Evolutionary conservation across 306 rosid species (phyloP), one percentile per base, ranked within the genome.

Genomic region (Neltuma alba): DNA sequence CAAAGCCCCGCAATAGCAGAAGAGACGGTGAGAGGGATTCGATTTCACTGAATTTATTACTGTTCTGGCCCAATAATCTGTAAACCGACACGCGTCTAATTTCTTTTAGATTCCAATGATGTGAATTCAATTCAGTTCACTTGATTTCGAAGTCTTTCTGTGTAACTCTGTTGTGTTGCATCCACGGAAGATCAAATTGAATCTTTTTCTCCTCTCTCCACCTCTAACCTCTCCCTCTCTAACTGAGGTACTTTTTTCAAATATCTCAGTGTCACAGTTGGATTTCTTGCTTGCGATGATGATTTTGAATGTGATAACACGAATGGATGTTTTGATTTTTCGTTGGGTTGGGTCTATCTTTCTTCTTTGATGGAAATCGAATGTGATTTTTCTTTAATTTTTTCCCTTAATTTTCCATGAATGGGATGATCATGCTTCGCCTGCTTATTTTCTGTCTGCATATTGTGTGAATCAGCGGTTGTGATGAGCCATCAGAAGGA

Each of bases 21-120:
- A 67, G 40, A 70, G 80, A 44, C 54, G 71, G 25, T n/a, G 65
- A 58, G 47, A 82, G 23, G 37, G 12, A 52, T 81, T 64, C 61
- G 25, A 27, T 76, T 71, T 74, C 67, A 47, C 78, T 81, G 55
- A 75, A 58, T 78, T 80, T 80, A 54, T 82, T 52, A 89, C 84
- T 75, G 72, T 74, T 77, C 8, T 87, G 83, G 83, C 89, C 83
- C 37, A 41, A 72, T 80, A 81, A 76, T 76, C 81, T 83, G 7
- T 69, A 80, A 70, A 18, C 16, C 48, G 64, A 28, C 67, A 8
- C 83, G 11, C 83, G 58, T 76, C 41, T n/a, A 0, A 16, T 48
- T 55, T 60, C 57, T 36, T 73, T 61, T 76, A 68, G 85, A 23
- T 61, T 78, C 58, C 70, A 70, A 75, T 83, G 57, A 76, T 83